Percentiles rank a stretch among this genome's conserved stretches.
These are phyloP conservation scores for Coemansia sp. DNA, from an alignment of 192 early-diverging fungal genomes.

Conservation along the genomic window DNA sequence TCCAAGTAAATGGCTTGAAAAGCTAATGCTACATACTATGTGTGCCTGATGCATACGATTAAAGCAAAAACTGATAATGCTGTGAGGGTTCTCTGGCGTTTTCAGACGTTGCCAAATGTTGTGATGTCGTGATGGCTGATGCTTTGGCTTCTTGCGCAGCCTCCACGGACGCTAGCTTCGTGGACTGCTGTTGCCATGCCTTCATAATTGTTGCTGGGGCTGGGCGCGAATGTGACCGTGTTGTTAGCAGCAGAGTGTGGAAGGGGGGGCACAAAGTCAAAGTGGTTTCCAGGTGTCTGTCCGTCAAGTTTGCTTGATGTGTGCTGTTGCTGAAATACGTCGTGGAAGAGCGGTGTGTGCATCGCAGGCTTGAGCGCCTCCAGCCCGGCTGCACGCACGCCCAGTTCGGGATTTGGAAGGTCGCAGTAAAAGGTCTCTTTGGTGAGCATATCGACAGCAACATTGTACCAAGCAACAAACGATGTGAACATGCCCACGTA, in stretches of 20 bases:
- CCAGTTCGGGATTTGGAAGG: constrained; percentile 51
- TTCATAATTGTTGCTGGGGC: neutral
- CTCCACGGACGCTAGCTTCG: neutral
- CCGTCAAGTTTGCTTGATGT: constrained; percentile 12
- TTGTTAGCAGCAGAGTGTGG: neutral
- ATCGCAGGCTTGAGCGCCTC: constrained; percentile 15
- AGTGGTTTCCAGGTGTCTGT: constrained; percentile 30
- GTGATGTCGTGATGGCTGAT: constrained; percentile 7
- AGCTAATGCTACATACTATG: neutral
- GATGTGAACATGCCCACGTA: constrained; percentile 54
- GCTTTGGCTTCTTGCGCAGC: constrained; percentile 6
- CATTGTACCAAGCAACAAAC: constrained; percentile 56
- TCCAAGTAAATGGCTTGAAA: too few species aligned
- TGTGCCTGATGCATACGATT: neutral
- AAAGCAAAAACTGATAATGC: too few species aligned
- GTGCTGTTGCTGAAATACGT: constrained; percentile 2
- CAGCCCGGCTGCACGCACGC: constrained; percentile 4
- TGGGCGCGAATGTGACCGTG: neutral
- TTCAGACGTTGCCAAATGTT: neutral
- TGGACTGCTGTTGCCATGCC: neutral
- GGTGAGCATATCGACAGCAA: constrained; percentile 56
- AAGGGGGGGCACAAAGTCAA: constrained; percentile 24
- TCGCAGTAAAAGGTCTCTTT: constrained; percentile 56
- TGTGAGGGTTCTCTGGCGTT: neutral
- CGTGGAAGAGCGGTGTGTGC: constrained; percentile 19